Evolutionary conservation across 352 stramenopile genomes (phyloP), one percentile per base, ranked within the genome.

Genomic region (Pythium sp.): DNA sequence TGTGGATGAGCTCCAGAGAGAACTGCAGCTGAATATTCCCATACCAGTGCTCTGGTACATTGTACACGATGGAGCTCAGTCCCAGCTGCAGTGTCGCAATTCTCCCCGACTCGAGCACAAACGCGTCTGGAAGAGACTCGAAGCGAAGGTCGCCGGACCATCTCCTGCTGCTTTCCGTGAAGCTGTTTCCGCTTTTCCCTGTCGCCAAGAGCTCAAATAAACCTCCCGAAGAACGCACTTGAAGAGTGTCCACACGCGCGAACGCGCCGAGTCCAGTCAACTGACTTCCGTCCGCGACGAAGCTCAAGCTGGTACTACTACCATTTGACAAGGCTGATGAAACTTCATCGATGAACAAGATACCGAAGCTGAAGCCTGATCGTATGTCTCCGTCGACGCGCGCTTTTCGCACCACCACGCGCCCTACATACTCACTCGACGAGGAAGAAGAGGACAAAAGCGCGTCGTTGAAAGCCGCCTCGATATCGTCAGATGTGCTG

Each of bases 241-340:
- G 56, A 20, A 64, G 11, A 7, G 14, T n/a, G 12, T 73, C 22
- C 8, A 67, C 63, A 6, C 56, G 56, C n/a, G 68, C 68, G 36
- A 67, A 70, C 30, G 68, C 69, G 8, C 64, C 69, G 1, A 69
- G n/a, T 14, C 64, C 59, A 26, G 54, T 64, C 5, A 74, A 55
- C 12, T 32, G n/a, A 41, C 56, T 49, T 5, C 58, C 60, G 18
- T 72, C 51, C 7, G 47, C 65, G 3, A 61, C 32, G 34, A 72
- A 41, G 34, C 8, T 20, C 18, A 14, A 49, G 30, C 22, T 11
- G 14, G 14, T 3, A 22, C n/a, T n/a, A 20, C 36, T 30, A 14
- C 22, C 6, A 5, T 32, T 8, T 54, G 28, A 22, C 2, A 18
- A 41, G 2, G 34, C 2, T 18, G 15, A 8, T 38, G 58, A 72